Conservation (phyloP, 352 stramenopile genomes). For the Pythium guiyangense region DNA sequence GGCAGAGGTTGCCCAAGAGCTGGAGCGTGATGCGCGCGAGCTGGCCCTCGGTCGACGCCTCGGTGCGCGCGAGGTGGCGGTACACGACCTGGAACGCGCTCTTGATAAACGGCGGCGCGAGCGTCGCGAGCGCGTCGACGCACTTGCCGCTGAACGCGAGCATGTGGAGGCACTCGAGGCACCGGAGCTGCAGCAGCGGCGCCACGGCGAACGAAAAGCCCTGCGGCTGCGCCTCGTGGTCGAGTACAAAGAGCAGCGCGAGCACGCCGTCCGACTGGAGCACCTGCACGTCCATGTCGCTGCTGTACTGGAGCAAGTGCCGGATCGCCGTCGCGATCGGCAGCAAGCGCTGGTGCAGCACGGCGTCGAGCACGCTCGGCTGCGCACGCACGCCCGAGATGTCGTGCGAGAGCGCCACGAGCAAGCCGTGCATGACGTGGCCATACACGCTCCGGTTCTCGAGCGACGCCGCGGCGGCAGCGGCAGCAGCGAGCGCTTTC, state of each 20-base stretch:
- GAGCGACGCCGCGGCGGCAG: constrained; percentile 16
- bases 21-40: constrained; percentile 76
- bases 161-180: constrained; percentile 84
- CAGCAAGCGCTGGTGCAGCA: constrained; percentile 67
- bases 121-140: constrained; percentile 65
- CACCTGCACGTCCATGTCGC: constrained; percentile 82
- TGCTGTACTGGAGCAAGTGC: constrained; percentile 75
- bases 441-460: constrained; percentile 52
- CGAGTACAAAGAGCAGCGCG: constrained; percentile 69
- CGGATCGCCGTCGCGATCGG: constrained; percentile 76
- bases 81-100: constrained; percentile 84
- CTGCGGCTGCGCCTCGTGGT: constrained; percentile 78
- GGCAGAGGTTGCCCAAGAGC: constrained; percentile 74
- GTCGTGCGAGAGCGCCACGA: constrained; percentile 67
- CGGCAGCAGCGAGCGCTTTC: constrained; percentile 16
- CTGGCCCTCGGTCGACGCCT: constrained; percentile 79
- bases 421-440: constrained; percentile 71
- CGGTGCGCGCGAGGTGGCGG: constrained; percentile 68
- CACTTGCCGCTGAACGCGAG: constrained; percentile 85
- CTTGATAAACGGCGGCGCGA: constrained; percentile 81
- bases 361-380: constrained; percentile 56
- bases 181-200: constrained; percentile 74
- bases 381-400: constrained; percentile 68
- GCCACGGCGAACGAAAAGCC: constrained; percentile 75
- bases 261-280: constrained; percentile 70